Conservation (phyloP, 495 filamentous ascomycete genomes). For the Oleoguttula mirabilis region DNA sequence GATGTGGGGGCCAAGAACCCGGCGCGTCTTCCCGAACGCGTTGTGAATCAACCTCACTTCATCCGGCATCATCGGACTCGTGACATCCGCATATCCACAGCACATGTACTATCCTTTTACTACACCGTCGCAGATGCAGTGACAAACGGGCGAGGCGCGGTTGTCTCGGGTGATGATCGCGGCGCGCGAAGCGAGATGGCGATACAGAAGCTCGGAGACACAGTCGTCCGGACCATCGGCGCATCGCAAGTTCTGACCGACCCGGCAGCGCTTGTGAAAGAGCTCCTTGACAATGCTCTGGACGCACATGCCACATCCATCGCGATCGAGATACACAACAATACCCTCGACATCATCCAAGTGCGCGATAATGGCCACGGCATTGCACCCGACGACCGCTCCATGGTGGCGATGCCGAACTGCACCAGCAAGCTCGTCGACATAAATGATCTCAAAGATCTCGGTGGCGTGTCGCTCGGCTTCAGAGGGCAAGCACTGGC, state of each 20-base stretch:
- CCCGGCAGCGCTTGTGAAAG: constrained; percentile 66
- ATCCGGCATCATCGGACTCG: too few species aligned
- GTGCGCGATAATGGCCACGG: constrained; percentile 85
- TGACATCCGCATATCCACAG: too few species aligned
- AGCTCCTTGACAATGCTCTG: constrained; percentile 82
- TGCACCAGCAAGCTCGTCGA: constrained; percentile 78
- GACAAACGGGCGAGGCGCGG: too few species aligned
- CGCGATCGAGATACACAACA: constrained; percentile 57
- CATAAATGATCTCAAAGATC: constrained; percentile 53
- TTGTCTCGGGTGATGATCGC: too few species aligned
- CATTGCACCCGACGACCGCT: constrained; percentile 57
- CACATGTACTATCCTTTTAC: too few species aligned
- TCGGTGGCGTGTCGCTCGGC: constrained; percentile 60
- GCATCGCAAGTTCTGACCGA: constrained; percentile 62
- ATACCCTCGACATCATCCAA: constrained; percentile 66
- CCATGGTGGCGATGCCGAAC: constrained; percentile 51
- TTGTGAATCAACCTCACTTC: too few species aligned
- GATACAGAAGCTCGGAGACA: constrained; percentile 54
- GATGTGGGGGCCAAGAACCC: too few species aligned
- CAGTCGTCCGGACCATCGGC: constrained; percentile 54
- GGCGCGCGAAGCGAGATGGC: too few species aligned
- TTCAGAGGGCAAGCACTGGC: constrained; percentile 85
- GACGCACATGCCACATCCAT: constrained; percentile 68
- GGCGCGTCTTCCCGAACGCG: too few species aligned
- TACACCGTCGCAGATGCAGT: too few species aligned